Base-by-base conservation (phyloP, 768 basidiomycete genomes). In the Pisolithus microcarpus region DNA sequence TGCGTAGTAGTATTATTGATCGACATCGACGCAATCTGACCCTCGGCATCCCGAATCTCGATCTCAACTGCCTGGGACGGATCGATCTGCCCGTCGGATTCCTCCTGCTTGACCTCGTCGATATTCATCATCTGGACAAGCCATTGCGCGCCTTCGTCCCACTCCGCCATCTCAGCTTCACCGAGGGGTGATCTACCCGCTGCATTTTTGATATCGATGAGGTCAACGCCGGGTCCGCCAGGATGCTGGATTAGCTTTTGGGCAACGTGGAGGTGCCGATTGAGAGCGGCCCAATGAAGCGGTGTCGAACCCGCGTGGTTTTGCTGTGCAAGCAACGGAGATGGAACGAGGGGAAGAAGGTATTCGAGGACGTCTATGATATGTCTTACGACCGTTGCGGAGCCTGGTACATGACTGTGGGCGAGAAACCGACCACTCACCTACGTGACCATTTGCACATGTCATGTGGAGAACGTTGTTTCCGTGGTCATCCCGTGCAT, bases 261-360 rank as follows among this genome's bases (percentile, higher is more conserved):
- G 1, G 77, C 75, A 43, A 82, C 63, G 7, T 67, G 62, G 3
- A 95, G 77, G 58, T 94, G 93, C 2, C 77, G 72, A 65, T 96
- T 97, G 38, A 92, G 66, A 2, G 87, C 81, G 0, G 93, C 92
- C 93, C 93, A 96, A 61, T 97, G 94, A 6, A 96, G 69, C 7
- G 94, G 77, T 2, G 89, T 94, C 23, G 93, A 94, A 47, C 81
- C 76, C 0, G 87, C 75, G 26, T 65, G 65, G 62, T 96, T 97
- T 52, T 78, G 78, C 0, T 73, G 70, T 2, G 81, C 69, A 19
- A 92, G 61, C 7, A 90, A 66, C 2, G 75, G 65, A 10, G 84
- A 64, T 3, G 74, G 66, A 16, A 79, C 58, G 49, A 81, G 63
- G 2, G 89, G 78, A 4, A 95, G 75, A 13, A 97, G 75, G 59